Percentiles rank a stretch among this genome's conserved stretches.
Conservation (phyloP, 352 stramenopile species). For the Phytophthora cactorum region DNA sequence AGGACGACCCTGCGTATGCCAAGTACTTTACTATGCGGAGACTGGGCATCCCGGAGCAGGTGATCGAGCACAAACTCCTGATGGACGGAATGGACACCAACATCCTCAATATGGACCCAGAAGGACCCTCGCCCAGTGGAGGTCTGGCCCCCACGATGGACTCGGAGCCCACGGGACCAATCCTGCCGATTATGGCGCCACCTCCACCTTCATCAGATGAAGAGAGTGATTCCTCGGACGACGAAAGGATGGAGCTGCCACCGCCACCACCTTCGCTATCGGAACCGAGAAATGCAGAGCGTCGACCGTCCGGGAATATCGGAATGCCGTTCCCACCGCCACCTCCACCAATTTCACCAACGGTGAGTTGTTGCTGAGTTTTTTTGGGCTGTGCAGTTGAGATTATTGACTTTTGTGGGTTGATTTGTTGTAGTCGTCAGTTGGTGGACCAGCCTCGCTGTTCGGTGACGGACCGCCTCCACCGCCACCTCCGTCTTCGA, state of each 20-base stretch:
- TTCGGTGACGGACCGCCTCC: slow-evolving; percentile 61
- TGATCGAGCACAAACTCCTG: slow-evolving; percentile 82
- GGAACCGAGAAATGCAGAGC: slow-evolving; percentile 15
- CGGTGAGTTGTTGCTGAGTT: slow-evolving; percentile 41
- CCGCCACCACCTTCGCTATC: slow-evolving; percentile 45
- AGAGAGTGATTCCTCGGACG: slow-evolving; percentile 32
- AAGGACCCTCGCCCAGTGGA: slow-evolving; percentile 75
- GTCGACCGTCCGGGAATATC: slow-evolving; percentile 47
- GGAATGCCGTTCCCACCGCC: slow-evolving; percentile 57
- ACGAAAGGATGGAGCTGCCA: slow-evolving; percentile 33
- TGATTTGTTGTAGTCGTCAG: slow-evolving; percentile 40
- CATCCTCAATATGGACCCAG: slow-evolving; percentile 83
- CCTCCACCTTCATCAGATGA: slow-evolving; percentile 18
- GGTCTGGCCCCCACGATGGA: slow-evolving; percentile 36
- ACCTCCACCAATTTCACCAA: slow-evolving; percentile 58
- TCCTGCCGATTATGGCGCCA: slow-evolving; percentile 48
- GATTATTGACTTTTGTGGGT: background rate
- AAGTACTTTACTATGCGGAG: slow-evolving; percentile 89
- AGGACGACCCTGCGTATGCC: slow-evolving; percentile 81
- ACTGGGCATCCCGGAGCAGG: slow-evolving; percentile 72
- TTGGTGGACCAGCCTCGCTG: slow-evolving; percentile 51
- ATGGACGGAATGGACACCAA: slow-evolving; percentile 77
- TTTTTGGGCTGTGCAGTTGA: background rate
- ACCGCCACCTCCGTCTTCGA: slow-evolving; percentile 36
- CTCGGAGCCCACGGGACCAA: slow-evolving; percentile 35